Conservation (phyloP, 1,284 basidiomycete species). For the Melampsora americana region DNA sequence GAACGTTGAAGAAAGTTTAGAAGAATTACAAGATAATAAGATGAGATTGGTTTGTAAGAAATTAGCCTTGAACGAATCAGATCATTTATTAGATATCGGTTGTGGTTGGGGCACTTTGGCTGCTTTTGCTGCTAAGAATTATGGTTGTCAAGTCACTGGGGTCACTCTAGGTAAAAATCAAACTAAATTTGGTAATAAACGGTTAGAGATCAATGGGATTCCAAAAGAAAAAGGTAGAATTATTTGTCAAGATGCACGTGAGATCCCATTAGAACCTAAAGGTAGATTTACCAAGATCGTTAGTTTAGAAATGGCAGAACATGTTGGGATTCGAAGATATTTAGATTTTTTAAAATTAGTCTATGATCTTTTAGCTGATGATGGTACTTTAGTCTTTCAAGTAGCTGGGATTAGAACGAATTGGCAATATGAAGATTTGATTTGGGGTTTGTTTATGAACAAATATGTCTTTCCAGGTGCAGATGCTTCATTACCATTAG, state of each 20-base stretch:
- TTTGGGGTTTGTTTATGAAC: conserved; percentile 66
- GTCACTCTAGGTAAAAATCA: conserved; percentile 90
- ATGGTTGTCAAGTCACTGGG: conserved; percentile 87
- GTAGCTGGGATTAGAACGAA: conserved; percentile 87
- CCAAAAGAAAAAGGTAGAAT: conserved; percentile 75
- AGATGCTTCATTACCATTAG: conserved; percentile 88
- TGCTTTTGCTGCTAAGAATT: conserved; percentile 96
- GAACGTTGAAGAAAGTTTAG: conserved; percentile 75
- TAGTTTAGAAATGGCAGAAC: conserved; percentile 97
- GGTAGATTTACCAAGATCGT: conserved; percentile 87
- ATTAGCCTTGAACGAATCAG: conserved; percentile 76
- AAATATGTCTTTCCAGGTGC: conserved; percentile 83
- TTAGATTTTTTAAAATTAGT: conserved; percentile 82
- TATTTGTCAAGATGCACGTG: conserved; percentile 89
- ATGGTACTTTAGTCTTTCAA: conserved; percentile 91
- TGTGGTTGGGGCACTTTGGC: conserved; percentile 98
- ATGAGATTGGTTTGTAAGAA: conserved; percentile 91
- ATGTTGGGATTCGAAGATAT: conserved; percentile 94
- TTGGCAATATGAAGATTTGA: conserved; percentile 97
- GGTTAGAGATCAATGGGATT: conserved; percentile 78
- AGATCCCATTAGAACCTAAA: conserved; percentile 75
- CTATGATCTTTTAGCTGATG: conserved; percentile 88
- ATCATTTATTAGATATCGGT: conserved; percentile 84
- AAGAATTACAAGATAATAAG: conserved; percentile 98
- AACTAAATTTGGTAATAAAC: conserved; percentile 83